Percentiles rank a stretch among this genome's conserved stretches.
phyloP scores from a whole-genome alignment of 148 eudicot genomes.

The Chenopodium berlandieri region DNA sequence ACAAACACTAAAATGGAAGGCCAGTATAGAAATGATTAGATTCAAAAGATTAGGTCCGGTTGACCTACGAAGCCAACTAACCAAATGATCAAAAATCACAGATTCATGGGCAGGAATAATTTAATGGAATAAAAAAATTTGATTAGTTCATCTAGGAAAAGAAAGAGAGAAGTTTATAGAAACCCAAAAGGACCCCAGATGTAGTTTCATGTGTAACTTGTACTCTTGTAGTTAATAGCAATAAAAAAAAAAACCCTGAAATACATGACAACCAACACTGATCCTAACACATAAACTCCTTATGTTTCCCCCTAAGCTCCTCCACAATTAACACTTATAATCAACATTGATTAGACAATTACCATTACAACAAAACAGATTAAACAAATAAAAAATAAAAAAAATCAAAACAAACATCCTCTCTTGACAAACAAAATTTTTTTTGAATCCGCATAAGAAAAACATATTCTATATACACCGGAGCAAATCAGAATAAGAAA shows the following conservation, averaged over 20 bases:
- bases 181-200: not conserved
- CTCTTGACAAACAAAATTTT: constrained; percentile 89
- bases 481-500: not conserved
- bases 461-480: constrained; percentile 54
- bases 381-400: no score
- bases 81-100: not conserved
- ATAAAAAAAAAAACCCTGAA: no score
- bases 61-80: constrained; percentile 11
- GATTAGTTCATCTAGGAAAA: no score
- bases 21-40: not conserved
- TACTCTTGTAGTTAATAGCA: no score
- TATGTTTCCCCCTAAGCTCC: no score
- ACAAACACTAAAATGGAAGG: not conserved
- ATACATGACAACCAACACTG: no score
- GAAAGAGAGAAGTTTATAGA: not conserved
- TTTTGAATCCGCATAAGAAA: constrained; percentile 77
- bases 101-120: not conserved
- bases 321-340: no score
- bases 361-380: no score
- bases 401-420: constrained; percentile 45
- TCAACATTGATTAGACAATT: no score
- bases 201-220: no score
- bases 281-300: no score
- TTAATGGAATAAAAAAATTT: no score
- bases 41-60: not conserved